Base-by-base conservation (phyloP, 2,329 filamentous ascomycete species). In the Juglanconis sp. region DNA sequence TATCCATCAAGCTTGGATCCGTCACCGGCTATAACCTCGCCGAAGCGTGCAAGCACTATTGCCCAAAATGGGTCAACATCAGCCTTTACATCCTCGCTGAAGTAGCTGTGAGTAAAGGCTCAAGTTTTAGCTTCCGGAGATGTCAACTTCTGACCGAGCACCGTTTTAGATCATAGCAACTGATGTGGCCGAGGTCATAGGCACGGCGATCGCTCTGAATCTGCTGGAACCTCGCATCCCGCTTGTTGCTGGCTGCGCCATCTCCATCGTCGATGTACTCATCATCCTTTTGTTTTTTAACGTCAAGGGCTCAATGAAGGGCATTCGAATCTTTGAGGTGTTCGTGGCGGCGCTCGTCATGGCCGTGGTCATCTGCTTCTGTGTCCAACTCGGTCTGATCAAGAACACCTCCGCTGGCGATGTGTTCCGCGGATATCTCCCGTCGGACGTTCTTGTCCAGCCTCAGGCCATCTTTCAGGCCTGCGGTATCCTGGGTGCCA, bases 401-500 rank as follows among this genome's bases (percentile, higher is more conserved):
- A 67, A 78, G 50, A 65, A 78, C 47, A 73, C 80, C 1, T 74
- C 75, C 3, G 74, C 81, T 2, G 80, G 83, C 0, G 77, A 87
- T 15, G 83, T 89, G 3, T 85, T 89, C 68, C 75, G 74, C 42
- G 86, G 86, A 31, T 89, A 85, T 65, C 69, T 88, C 10, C 86
- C 86, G 0, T 87, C 84, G 75, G 49, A 77, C 81, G 4, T 71
- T 88, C 2, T 75, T 86, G 1, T 72, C 87, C 65, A 79, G 80
- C 1, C 66, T 83, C 65, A 85, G 80, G 2, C 56, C 3, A 65
- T 65, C 0, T 89, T 88, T 67, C 85, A 88, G 70, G 82, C 87
- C 3, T 91, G 88, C 63, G 88, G 88, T 52, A 90, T 91, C 57
- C 77, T 91, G 0, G 88, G 88, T 2, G 88, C 88, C 4, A 91